Base-by-base conservation (phyloP, 345 rosid genomes). In the Eucalyptus marginata region DNA sequence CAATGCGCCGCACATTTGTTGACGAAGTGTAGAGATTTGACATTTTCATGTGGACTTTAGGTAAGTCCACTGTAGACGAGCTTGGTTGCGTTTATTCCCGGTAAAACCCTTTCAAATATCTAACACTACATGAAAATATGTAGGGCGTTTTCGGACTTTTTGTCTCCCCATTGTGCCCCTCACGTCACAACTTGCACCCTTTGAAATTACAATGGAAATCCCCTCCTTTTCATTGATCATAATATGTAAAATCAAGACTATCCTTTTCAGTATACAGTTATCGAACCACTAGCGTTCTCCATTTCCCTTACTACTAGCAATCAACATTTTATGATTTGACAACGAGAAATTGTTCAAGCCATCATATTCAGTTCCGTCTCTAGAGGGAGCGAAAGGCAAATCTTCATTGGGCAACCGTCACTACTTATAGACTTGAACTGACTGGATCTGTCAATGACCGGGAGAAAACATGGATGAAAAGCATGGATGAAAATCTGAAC, bases 371-470 rank as follows among this genome's bases (percentile, higher is more conserved):
- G 4, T 71, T 36, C 4, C 0, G n/a, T n/a, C n/a, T n/a, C n/a
- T n/a, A n/a, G n/a, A 0, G 6, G 4, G 43, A 68, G 6, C 4
- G 0, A 36, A 6, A 71, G 44, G 58, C 14, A 1, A 2, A 9
- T 40, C 0, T 76, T 8, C 20, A 7, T n/a, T 14, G 76, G 6
- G 76, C 76, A 64, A 64, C 40, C 2, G 0, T n/a, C 22, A n/a
- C 1, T 4, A 0, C 40, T 64, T 64, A n/a, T 64, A 4, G 9
- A 64, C 6, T 64, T 10, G 2, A 64, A 64, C 0, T 3, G 1
- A 64, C 10, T 1, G 4, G 0, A 64, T 7, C 1, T n/a, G 1
- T n/a, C 9, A 6, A 64, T 15, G 20, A 64, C 1, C 3, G 0
- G 5, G 20, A n/a, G 76, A n/a, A 64, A 9, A n/a, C 13, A 8